Percentiles rank a stretch among this genome's conserved stretches.
Conservation (phyloP, 305 asterid genomes). For the Solanum hybrid region DNA sequence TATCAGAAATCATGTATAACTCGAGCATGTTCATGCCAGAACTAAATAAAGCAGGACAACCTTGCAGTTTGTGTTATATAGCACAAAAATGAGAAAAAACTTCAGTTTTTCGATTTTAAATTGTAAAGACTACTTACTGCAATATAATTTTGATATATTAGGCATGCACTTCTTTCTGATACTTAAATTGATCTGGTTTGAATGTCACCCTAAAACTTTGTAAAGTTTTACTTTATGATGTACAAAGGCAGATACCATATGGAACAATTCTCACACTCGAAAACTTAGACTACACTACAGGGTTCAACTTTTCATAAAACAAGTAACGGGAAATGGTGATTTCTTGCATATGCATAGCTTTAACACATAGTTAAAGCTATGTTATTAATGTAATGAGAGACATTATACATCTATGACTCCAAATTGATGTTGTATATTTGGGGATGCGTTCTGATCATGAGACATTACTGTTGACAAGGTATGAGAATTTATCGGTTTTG, state of each 20-base stretch:
- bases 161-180: background rate
- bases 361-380: background rate
- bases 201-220: background rate
- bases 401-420: background rate
- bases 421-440: background rate
- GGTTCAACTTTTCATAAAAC: background rate
- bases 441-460: conserved; percentile 1
- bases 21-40: background rate
- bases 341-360: background rate
- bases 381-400: background rate
- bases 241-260: background rate
- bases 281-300: background rate
- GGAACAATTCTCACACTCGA: background rate
- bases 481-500: background rate
- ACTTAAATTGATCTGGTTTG: background rate
- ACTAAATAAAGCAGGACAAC: background rate
- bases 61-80: background rate
- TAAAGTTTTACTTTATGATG: background rate
- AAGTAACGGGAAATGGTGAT: background rate
- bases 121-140: background rate
- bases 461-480: background rate
- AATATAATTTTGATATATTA: background rate
- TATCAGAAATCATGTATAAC: background rate
- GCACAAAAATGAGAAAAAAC: background rate
- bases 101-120: background rate